These are phyloP conservation scores for Vitis hybrid DNA, from an alignment of 177 flowering plant species.

Conservation along the genomic window DNA sequence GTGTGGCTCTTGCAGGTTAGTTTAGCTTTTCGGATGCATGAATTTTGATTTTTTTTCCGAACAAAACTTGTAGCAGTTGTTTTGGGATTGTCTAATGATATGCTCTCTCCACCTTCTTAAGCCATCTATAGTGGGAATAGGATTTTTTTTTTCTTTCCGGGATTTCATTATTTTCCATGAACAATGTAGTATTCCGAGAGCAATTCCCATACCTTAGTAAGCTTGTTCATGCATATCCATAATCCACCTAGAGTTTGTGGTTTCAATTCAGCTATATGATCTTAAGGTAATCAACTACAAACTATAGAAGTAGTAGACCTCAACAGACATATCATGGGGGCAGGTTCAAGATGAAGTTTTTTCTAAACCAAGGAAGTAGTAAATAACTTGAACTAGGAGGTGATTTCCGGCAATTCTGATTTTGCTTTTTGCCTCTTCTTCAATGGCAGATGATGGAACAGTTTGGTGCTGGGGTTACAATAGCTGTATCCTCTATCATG, in stretches of 20 bases:
- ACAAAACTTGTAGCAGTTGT: background rate
- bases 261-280: too few relatives aligned
- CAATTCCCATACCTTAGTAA: too few relatives aligned
- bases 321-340: too few relatives aligned
- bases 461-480: constrained; percentile 98
- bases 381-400: too few relatives aligned
- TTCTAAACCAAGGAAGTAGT: background rate
- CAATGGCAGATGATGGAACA: constrained; percentile 85
- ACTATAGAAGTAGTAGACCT: too few relatives aligned
- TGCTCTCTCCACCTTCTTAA: background rate
- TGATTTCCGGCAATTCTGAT: background rate
- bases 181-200: too few relatives aligned
- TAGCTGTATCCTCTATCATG: constrained; percentile 65
- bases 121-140: background rate
- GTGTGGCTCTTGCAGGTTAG: constrained; percentile 83
- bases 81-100: background rate
- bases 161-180: too few relatives aligned
- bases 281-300: too few relatives aligned
- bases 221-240: too few relatives aligned
- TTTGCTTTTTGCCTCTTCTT: constrained; percentile 4
- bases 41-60: background rate
- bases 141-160: background rate
- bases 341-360: background rate
- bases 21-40: background rate
- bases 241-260: too few relatives aligned